These are phyloP conservation scores for Penicillium waksmanii DNA, from an alignment of 495 filamentous ascomycete genomes.

Conservation along the genomic window DNA sequence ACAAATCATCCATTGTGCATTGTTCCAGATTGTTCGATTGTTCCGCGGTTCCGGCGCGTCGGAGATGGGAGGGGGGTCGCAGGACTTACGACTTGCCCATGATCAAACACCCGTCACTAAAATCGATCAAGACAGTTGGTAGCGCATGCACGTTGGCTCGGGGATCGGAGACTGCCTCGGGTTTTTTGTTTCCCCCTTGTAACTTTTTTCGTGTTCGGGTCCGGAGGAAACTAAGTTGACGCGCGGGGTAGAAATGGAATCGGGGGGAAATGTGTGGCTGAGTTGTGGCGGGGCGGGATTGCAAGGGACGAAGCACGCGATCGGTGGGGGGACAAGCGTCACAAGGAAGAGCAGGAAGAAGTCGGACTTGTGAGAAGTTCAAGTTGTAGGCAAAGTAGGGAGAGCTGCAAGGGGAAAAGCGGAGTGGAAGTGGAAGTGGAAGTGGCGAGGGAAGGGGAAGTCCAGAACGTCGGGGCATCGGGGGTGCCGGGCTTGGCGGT, in stretches of 20 bases:
- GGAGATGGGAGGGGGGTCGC: conserved; percentile 8
- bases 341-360: too few relatives aligned
- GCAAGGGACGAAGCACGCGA: not conserved
- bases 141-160: conserved; percentile 13
- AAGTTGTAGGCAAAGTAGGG: too few relatives aligned
- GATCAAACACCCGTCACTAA: conserved; percentile 22
- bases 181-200: not conserved
- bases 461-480: not conserved
- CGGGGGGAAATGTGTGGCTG: conserved; percentile 30
- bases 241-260: conserved; percentile 29
- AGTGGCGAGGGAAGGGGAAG: not conserved
- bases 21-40: conserved; percentile 13
- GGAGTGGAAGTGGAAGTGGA: not conserved
- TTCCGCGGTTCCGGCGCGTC: conserved; percentile 7
- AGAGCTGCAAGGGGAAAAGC: not conserved
- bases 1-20: not conserved
- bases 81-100: conserved; percentile 53
- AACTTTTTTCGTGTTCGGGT: conserved; percentile 5
- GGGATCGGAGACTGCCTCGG: conserved; percentile 9
- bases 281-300: conserved; percentile 17
- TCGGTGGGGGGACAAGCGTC: not conserved
- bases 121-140: conserved; percentile 4
- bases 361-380: too few relatives aligned
- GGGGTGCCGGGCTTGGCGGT: too few relatives aligned
- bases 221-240: conserved; percentile 7